Conservation (phyloP, 2,329 filamentous ascomycete genomes). For the Leptographium procerum region DNA sequence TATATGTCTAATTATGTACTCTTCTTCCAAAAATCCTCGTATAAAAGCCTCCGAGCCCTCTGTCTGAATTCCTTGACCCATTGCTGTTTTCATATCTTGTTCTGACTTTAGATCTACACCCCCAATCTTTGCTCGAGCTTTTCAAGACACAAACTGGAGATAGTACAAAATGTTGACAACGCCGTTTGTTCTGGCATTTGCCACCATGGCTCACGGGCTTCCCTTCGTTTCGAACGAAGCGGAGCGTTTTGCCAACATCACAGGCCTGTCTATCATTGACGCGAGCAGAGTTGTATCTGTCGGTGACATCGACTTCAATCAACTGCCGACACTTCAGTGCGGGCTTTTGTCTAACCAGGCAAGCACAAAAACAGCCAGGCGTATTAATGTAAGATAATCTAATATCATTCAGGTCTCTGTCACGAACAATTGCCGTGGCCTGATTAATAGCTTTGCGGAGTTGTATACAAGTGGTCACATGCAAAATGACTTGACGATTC, state of each 20-base stretch:
- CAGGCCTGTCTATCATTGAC: not conserved
- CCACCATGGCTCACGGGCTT: not conserved
- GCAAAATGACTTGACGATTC: not conserved
- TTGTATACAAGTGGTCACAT: not conserved
- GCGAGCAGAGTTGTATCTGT: not conserved
- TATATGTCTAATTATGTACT: not conserved
- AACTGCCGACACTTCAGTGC: not conserved
- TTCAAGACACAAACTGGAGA: not conserved
- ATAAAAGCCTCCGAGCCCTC: not conserved
- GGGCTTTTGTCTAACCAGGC: not conserved
- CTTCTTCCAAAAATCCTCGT: not conserved
- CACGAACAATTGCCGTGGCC: not conserved
- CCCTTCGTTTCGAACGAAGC: not conserved
- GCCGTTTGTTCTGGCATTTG: not conserved
- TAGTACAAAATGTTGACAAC: not conserved
- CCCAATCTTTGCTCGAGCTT: not conserved
- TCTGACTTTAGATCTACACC: not conserved
- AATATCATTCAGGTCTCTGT: not conserved
- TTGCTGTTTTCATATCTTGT: not conserved
- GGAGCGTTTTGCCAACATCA: not conserved
- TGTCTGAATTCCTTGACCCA: not conserved
- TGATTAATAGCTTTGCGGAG: not conserved
- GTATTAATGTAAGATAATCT: not conserved
- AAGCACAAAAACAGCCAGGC: not conserved
- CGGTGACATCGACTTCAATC: not conserved